These are phyloP conservation scores for Monosporascus sp. DNA, from an alignment of 2,329 filamentous ascomycete genomes.

Conservation along the genomic window DNA sequence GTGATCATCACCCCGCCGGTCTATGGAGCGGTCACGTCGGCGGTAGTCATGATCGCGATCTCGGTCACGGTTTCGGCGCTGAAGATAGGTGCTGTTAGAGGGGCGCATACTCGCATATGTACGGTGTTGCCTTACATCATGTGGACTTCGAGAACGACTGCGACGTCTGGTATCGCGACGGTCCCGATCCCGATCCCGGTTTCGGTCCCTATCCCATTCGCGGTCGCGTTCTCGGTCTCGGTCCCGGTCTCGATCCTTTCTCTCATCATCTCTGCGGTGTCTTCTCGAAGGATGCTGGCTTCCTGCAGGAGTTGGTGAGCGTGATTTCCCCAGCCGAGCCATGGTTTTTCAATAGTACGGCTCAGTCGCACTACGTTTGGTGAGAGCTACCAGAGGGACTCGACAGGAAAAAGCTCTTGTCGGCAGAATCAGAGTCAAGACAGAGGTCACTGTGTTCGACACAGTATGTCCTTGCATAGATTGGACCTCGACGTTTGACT, in stretches of 20 bases:
- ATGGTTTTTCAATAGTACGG: constrained; percentile 34
- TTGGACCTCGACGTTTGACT: not conserved
- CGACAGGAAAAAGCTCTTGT: constrained; percentile 18
- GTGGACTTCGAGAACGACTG: constrained; percentile 56
- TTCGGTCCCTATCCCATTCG: not conserved
- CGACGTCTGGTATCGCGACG: constrained; percentile 41
- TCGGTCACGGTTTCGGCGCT: constrained; percentile 54
- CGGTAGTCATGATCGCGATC: constrained; percentile 54
- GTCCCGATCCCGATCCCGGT: constrained; percentile 39
- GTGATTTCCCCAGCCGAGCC: constrained; percentile 62
- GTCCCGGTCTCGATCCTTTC: constrained; percentile 47
- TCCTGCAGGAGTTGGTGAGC: constrained; percentile 93
- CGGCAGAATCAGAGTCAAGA: constrained; percentile 15
- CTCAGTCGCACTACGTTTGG: constrained; percentile 30
- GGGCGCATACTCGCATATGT: constrained; percentile 14
- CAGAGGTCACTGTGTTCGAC: constrained; percentile 11
- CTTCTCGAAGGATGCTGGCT: constrained; percentile 71
- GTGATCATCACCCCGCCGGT: constrained; percentile 60
- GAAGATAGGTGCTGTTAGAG: constrained; percentile 36
- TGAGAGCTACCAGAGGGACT: constrained; percentile 30
- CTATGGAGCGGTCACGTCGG: constrained; percentile 65
- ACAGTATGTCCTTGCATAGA: constrained; percentile 2
- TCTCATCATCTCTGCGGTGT: constrained; percentile 56
- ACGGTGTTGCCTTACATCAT: constrained; percentile 47
- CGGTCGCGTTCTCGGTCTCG: constrained; percentile 35